Evolutionary conservation across 2,329 filamentous ascomycete genomes (phyloP).

Genomic region (Magnaporthiopsis poae): DNA sequence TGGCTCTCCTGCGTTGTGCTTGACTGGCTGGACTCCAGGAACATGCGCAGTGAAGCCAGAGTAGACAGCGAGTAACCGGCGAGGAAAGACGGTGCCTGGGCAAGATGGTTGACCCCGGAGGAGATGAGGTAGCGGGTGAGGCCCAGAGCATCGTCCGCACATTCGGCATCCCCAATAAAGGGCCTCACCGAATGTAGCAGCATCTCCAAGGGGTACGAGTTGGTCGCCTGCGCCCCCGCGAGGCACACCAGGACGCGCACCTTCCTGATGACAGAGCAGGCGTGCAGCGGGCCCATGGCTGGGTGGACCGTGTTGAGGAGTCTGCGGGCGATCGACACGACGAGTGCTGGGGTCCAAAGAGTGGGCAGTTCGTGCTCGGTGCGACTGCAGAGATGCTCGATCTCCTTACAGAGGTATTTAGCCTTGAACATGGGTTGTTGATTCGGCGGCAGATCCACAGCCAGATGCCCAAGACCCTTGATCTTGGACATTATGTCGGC

Average conservation of each 20-base stretch:
- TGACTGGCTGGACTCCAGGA: slow-evolving; percentile 63
- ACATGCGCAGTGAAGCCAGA: slow-evolving; percentile 66
- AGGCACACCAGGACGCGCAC: slow-evolving; percentile 72
- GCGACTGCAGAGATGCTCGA: slow-evolving; percentile 67
- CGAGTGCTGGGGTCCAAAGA: slow-evolving; percentile 68
- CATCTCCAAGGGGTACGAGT: slow-evolving; percentile 83
- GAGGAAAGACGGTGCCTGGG: slow-evolving; percentile 60
- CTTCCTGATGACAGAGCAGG: slow-evolving; percentile 77
- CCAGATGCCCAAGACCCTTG: slow-evolving; percentile 56
- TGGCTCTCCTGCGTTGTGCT: slow-evolving; percentile 80
- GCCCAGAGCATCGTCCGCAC: slow-evolving; percentile 81
- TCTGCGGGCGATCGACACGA: slow-evolving; percentile 64
- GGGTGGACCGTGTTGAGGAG: slow-evolving; percentile 73
- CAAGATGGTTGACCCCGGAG: slow-evolving; percentile 56
- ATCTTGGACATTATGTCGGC: slow-evolving; percentile 59
- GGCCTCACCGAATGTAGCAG: slow-evolving; percentile 68
- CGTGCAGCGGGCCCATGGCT: slow-evolving; percentile 75
- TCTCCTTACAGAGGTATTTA: slow-evolving; percentile 63
- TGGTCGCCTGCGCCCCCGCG: slow-evolving; percentile 60
- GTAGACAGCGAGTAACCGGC: slow-evolving; percentile 72
- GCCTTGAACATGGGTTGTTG: slow-evolving; percentile 82
- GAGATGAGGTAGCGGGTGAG: slow-evolving; percentile 75
- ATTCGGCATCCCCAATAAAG: slow-evolving; percentile 74
- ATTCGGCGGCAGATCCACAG: slow-evolving; percentile 56
- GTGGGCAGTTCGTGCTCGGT: slow-evolving; percentile 53